These are phyloP conservation scores for Yamadazyma atmosphaerica DNA, from an alignment of 1,139 yeast species.

Conservation along the genomic window DNA sequence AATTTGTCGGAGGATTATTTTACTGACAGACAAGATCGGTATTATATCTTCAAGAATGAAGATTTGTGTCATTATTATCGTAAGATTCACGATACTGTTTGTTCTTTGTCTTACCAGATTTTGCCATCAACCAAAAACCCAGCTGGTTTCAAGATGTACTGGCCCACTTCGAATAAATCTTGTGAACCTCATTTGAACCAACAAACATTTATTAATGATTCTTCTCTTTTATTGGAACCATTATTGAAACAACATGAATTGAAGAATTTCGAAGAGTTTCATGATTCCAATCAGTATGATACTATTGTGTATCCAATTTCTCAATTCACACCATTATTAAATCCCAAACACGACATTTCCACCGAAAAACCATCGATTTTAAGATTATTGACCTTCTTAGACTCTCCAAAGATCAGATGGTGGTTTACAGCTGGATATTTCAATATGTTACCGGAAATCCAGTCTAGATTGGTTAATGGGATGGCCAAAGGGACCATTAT, in stretches of 20 bases:
- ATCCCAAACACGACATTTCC: constrained; percentile 55
- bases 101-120: constrained; percentile 65
- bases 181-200: constrained; percentile 70
- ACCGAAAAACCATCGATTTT: constrained; percentile 79
- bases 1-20: constrained; percentile 89
- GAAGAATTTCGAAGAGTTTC: constrained; percentile 34
- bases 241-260: constrained; percentile 49
- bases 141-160: constrained; percentile 57
- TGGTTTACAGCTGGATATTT: constrained; percentile 96
- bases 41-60: constrained; percentile 64
- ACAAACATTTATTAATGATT: constrained; percentile 55
- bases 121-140: constrained; percentile 38
- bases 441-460: constrained; percentile 80
- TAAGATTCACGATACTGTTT: constrained; percentile 63
- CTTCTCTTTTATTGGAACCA: constrained; percentile 59
- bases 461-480: constrained; percentile 57
- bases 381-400: constrained; percentile 58
- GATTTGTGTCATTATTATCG: constrained; percentile 71
- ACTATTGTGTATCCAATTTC: constrained; percentile 91
- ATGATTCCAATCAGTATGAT: constrained; percentile 35
- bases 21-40: constrained; percentile 94
- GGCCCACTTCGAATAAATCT: constrained; percentile 77
- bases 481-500: constrained; percentile 70
- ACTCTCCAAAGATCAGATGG: constrained; percentile 64
- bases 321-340: constrained; percentile 81